Base-by-base conservation (phyloP, 2,329 filamentous ascomycete genomes). In the Venturia pyrina region DNA sequence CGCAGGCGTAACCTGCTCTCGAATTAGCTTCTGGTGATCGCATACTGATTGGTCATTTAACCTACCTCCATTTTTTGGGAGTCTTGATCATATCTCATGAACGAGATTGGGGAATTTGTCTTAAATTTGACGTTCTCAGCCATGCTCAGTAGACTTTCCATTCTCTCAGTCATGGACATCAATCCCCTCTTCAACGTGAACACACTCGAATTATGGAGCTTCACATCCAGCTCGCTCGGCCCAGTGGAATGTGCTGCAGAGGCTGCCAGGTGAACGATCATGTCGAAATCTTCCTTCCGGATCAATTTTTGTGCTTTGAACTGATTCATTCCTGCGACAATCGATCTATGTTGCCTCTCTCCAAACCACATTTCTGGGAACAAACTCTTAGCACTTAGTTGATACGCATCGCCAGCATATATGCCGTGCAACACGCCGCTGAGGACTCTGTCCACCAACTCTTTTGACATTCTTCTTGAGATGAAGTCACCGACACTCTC, bases 371-470 rank as follows among this genome's bases (percentile, higher is more conserved):
- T 64, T 15, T 41, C 56, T 28, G 63, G 62, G 4, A 70, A 61
- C 32, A 69, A 41, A 34, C 43, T 62, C 62, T 69, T 56, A 37
- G 85, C 86, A 75, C 92, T 96, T 63, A 98, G 80, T 73, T 88
- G 83, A 74, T 90, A 86, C 61, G 96, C 85, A 76, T 97, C 90
- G 5, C 95, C 95, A 28, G 93, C 95, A 75, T 96, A 96, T 67
- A 98, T 91, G 53, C 95, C 95, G 75, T 98, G 95, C 64, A 91
- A 76, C 1, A 86, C 73, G 1, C 88, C 91, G 5, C 91, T 96
- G 7, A 86, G 77, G 21, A 96, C 65, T 71, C 96, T 93, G 70
- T 95, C 82, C 17, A 86, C 85, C 7, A 89, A 69, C 43, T 79
- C 75, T 28, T 81, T 78, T 56, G 82, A 80, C 19, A 87, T 74